phyloP scores from a whole-genome alignment of 768 basidiomycete genomes.

The Fomitopsis pulvina region DNA sequence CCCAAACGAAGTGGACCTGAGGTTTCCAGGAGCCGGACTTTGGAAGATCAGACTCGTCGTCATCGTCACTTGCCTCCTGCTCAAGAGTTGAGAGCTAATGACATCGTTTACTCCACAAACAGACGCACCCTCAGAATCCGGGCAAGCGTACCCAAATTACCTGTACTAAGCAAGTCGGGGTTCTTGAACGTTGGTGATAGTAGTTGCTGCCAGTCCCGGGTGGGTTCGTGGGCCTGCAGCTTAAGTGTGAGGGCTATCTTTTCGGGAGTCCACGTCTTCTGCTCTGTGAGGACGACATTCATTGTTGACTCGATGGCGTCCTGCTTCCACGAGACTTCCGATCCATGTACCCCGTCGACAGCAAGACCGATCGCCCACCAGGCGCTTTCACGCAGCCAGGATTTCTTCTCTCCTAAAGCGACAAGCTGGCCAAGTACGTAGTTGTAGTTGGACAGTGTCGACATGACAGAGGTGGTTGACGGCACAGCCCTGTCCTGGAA shows the following conservation, averaged over 20 bases:
- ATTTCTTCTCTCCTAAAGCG: slow-evolving; percentile 72
- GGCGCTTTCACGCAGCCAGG: slow-evolving; percentile 86
- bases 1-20: slow-evolving; percentile 91
- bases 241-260: slow-evolving; percentile 77
- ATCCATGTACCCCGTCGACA: slow-evolving; percentile 50
- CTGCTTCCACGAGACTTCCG: slow-evolving; percentile 64
- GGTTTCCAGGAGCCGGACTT: slow-evolving; percentile 76
- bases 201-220: slow-evolving; percentile 59
- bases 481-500: slow-evolving; percentile 52
- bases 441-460: slow-evolving; percentile 53
- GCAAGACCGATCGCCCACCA: slow-evolving; percentile 78
- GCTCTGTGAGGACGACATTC: slow-evolving; percentile 44
- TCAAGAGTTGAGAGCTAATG: background rate
- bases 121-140: slow-evolving; percentile 67
- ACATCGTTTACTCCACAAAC: slow-evolving; percentile 8
- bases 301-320: slow-evolving; percentile 50
- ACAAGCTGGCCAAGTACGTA: slow-evolving; percentile 55
- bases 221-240: slow-evolving; percentile 54
- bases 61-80: slow-evolving; percentile 44
- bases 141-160: slow-evolving; percentile 71
- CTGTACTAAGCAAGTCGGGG: slow-evolving; percentile 54
- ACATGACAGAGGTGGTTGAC: slow-evolving; percentile 45
- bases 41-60: slow-evolving; percentile 33
- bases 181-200: slow-evolving; percentile 75
- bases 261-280: slow-evolving; percentile 74